These are phyloP conservation scores for Viridothelium virens DNA, from an alignment of 495 filamentous ascomycete species.

Conservation along the genomic window DNA sequence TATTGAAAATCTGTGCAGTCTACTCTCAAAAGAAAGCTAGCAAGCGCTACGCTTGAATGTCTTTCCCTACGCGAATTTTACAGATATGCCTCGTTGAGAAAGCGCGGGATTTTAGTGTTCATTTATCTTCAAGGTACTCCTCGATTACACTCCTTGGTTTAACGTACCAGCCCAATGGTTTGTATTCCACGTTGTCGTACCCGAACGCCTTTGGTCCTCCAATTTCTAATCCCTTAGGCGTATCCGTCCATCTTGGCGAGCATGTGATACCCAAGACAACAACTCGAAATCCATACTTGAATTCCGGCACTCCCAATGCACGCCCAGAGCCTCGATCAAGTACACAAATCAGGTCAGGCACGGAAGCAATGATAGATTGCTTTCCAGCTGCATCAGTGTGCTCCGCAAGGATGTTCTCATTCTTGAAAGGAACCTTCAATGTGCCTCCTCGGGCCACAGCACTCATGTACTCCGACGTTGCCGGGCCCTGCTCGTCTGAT, in stretches of 20 bases:
- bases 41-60: too few relatives aligned
- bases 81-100: not conserved
- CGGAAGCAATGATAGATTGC: conserved; percentile 46
- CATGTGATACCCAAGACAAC: conserved; percentile 50
- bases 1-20: too few relatives aligned
- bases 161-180: conserved; percentile 42
- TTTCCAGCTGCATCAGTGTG: conserved; percentile 33
- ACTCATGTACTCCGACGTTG: conserved; percentile 15
- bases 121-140: conserved; percentile 32
- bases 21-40: too few relatives aligned
- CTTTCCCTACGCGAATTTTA: too few relatives aligned
- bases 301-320: conserved; percentile 55
- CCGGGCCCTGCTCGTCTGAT: conserved; percentile 13
- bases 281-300: conserved; percentile 51
- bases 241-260: conserved; percentile 50
- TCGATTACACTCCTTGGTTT: conserved; percentile 48
- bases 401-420: conserved; percentile 54
- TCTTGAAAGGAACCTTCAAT: conserved; percentile 56
- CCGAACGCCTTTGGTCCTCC: conserved; percentile 48
- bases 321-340: conserved; percentile 54
- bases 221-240: conserved; percentile 42
- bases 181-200: conserved; percentile 43
- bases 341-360: conserved; percentile 54
- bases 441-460: conserved; percentile 27
- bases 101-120: not conserved